Base-by-base conservation (phyloP, 2,329 filamentous ascomycete species). In the Claviceps sp. region DNA sequence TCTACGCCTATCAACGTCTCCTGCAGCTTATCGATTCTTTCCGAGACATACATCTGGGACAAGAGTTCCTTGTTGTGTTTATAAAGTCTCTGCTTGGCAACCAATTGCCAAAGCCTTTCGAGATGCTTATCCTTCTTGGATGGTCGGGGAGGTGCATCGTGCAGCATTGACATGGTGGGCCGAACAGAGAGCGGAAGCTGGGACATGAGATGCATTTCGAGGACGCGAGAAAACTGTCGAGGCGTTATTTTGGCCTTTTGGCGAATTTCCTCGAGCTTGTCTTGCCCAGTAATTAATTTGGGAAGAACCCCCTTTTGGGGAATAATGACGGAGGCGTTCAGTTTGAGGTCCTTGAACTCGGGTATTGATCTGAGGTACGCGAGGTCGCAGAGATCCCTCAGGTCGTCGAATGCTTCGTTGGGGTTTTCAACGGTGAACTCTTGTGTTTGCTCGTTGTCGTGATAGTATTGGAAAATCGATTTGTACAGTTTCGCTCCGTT, bases 401-500 rank as follows among this genome's bases (percentile, higher is more conserved):
- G 72, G 53, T 88, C 80, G 61, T 93, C 86, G 59, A 94, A 94
- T 1, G 78, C 80, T 62, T 91, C 86, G 61, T 87, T 97, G 0
- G 93, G 94, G 55, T 97, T 91, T 68, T 98, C 93, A 5, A 98
- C 83, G 0, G 90, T 94, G 60, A 98, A 78, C 64, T 97, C 91
- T 51, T 81, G 75, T 7, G 89, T 85, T 54, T 83, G 82, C 0
- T 78, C 66, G 52, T 85, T 78, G 37, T 79, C 73, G 53, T 85
- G 75, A 56, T 87, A 85, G 58, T 82, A 70, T 7, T 77, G 69
- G 62, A 88, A 91, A 58, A 97, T 87, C 47, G 82, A 76, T 54
- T 82, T 80, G 72, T 97, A 98, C 40, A 98, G 79, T 43, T 80
- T 76, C 11, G 82, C 78, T 38, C 91, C 93, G 48, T 91, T 82